Conservation (phyloP, 768 basidiomycete species). For the Leucocoprinus sp. region DNA sequence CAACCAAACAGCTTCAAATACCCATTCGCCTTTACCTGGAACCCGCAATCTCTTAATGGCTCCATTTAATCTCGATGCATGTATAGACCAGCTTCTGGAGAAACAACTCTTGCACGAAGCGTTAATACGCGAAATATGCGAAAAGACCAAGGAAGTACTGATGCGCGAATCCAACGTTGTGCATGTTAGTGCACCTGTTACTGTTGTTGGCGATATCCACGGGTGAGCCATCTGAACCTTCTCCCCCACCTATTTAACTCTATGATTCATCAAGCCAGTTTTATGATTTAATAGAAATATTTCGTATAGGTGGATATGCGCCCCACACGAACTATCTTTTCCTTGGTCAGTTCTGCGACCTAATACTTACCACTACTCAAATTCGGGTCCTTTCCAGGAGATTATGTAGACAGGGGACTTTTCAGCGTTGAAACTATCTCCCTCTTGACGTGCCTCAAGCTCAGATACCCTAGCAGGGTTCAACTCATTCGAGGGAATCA, state of each 20-base stretch:
- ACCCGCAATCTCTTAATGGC: constrained; percentile 29
- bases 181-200: constrained; percentile 93
- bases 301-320: constrained; percentile 95
- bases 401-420: constrained; percentile 96
- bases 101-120: constrained; percentile 96
- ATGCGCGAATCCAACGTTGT: constrained; percentile 99
- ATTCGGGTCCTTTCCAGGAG: constrained; percentile 46
- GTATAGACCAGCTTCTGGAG: constrained; percentile 80
- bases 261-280: constrained; percentile 76
- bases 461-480: constrained; percentile 93
- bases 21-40: constrained; percentile 14
- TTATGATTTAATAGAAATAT: constrained; percentile 98
- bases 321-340: constrained; percentile 98
- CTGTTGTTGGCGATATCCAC: constrained; percentile 98
- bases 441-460: constrained; percentile 90
- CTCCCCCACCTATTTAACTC: constrained; percentile 16
- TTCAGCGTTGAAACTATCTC: constrained; percentile 99
- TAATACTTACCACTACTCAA: background rate
- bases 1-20: constrained; percentile 19
- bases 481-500: constrained; percentile 98
- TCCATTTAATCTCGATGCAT: constrained; percentile 94
- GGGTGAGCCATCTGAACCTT: constrained; percentile 55
- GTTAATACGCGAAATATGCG: constrained; percentile 95
- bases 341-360: constrained; percentile 57
- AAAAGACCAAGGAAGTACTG: constrained; percentile 98